Conservation (phyloP, 1,284 basidiomycete genomes). For the Meripilus lineatus region DNA sequence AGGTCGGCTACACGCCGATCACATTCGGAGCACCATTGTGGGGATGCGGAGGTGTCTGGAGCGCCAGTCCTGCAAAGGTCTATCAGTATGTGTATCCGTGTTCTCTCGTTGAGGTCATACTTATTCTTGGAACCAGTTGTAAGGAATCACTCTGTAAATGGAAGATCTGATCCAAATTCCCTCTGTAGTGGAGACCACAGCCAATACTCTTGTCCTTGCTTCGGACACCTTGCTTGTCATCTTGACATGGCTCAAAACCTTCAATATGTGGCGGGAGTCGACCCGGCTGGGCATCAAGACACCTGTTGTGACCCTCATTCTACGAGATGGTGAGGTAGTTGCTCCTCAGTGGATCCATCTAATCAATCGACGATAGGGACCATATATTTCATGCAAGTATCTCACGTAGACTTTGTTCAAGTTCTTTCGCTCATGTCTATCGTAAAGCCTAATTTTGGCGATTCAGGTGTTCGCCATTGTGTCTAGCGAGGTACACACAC, state of each 20-base stretch:
- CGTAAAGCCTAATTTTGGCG: slow-evolving; percentile 13
- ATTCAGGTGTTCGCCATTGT: slow-evolving; percentile 15
- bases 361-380: background rate
- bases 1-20: no score
- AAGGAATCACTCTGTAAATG: no score
- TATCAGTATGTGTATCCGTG: no score
- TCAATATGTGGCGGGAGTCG: slow-evolving; percentile 15
- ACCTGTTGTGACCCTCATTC: slow-evolving; percentile 14
- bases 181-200: slow-evolving; percentile 4
- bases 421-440: background rate
- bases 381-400: background rate
- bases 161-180: no score
- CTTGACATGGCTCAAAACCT: slow-evolving; percentile 22
- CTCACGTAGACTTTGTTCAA: background rate
- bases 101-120: no score
- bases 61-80: no score
- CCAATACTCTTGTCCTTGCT: slow-evolving; percentile 4
- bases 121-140: no score
- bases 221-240: slow-evolving; percentile 14
- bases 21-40: no score
- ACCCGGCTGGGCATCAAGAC: slow-evolving; percentile 11
- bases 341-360: background rate
- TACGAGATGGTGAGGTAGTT: slow-evolving; percentile 18
- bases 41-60: no score
- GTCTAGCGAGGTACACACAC: slow-evolving; percentile 12